phyloP scores from a whole-genome alignment of 108 stramenopile genomes.

The Poteriospumella lacustris region DNA sequence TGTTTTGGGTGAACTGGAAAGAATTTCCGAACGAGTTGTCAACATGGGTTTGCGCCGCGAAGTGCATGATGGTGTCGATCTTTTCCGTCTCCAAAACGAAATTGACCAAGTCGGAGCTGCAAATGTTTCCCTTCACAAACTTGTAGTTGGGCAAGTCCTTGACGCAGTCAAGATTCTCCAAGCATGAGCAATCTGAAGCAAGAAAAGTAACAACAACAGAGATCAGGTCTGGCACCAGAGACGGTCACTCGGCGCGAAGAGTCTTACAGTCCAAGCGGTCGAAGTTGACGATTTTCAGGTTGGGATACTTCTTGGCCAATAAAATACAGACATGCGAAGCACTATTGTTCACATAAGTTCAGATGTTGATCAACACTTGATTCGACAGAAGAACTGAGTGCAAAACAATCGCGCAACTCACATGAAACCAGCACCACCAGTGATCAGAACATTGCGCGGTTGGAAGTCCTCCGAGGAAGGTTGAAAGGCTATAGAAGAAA shows the following conservation, averaged over 20 bases:
- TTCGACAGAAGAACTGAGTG: not conserved
- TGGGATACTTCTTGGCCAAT: conserved; percentile 86
- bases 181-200: conserved; percentile 73
- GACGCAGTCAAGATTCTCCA: conserved; percentile 77
- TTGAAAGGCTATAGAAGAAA: not conserved
- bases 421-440: conserved; percentile 84
- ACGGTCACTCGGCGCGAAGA: not conserved
- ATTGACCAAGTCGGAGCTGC: conserved; percentile 80
- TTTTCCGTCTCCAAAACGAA: conserved; percentile 82
- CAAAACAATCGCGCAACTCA: not conserved
- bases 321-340: conserved; percentile 90
- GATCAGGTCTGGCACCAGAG: not conserved
- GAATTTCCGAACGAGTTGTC: conserved; percentile 99
- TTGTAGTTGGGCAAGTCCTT: conserved; percentile 71
- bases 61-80: conserved; percentile 97
- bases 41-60: conserved; percentile 92
- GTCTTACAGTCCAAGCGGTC: conserved; percentile 77
- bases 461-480: not conserved
- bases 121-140: conserved; percentile 95
- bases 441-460: conserved; percentile 85
- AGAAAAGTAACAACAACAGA: not conserved
- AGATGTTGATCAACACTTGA: not conserved
- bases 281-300: conserved; percentile 90
- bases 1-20: conserved; percentile 93
- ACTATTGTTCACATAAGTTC: conserved; percentile 46